Conservation (phyloP, 768 basidiomycete genomes). For the Rhizopogon vesiculosus region DNA sequence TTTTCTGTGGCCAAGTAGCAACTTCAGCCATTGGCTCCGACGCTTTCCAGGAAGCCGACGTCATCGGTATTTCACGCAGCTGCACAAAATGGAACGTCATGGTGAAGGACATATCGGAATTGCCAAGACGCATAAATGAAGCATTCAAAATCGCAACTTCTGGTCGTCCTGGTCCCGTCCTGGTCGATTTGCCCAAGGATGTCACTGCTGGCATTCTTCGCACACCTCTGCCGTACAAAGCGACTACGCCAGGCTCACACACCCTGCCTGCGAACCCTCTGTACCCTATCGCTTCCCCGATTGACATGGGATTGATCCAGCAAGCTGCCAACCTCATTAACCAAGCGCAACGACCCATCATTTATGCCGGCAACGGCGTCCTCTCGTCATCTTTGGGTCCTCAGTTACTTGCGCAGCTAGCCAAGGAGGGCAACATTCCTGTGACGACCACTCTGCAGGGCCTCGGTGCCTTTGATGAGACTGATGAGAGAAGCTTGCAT, state of each 20-base stretch:
- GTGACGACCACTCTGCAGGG: slow-evolving; percentile 97
- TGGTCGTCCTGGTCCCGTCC: slow-evolving; percentile 94
- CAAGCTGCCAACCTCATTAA: slow-evolving; percentile 92
- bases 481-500: slow-evolving; percentile 78
- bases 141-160: slow-evolving; percentile 99
- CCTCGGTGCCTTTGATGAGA: slow-evolving; percentile 93
- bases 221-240: slow-evolving; percentile 79
- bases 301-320: slow-evolving; percentile 62
- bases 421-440: slow-evolving; percentile 87
- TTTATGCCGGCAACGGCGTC: slow-evolving; percentile 92
- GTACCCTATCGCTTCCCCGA: slow-evolving; percentile 48
- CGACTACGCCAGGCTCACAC: slow-evolving; percentile 79
- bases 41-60: slow-evolving; percentile 97
- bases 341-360: slow-evolving; percentile 81
- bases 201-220: slow-evolving; percentile 91
- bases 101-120: slow-evolving; percentile 95
- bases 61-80: slow-evolving; percentile 91
- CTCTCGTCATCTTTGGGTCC: slow-evolving; percentile 81
- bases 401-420: slow-evolving; percentile 69
- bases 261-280: slow-evolving; percentile 76
- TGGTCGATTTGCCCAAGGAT: slow-evolving; percentile 99
- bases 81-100: slow-evolving; percentile 99
- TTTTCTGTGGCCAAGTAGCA: slow-evolving; percentile 97
- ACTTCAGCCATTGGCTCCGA: slow-evolving; percentile 98
- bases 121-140: slow-evolving; percentile 95